A percentile compares a stretch with the other conserved stretches of the same genome.
Evolutionary conservation across 192 early-diverging fungal genomes (phyloP).

Genomic region (Haplosporangium gracile): DNA sequence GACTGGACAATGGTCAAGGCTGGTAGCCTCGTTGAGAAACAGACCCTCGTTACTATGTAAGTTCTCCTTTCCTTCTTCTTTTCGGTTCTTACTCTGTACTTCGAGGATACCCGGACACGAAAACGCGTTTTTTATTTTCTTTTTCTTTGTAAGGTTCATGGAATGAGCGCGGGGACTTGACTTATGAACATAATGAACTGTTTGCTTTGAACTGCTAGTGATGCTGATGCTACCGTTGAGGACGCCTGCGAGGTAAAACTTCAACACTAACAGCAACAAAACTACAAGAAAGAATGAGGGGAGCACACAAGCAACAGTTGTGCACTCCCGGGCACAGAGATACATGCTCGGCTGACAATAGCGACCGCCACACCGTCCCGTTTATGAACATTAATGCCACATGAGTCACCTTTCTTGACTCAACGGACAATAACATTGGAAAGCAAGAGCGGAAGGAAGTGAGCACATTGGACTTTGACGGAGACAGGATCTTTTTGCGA

Average conservation of each 20-base stretch:
- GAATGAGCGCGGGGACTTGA: background rate
- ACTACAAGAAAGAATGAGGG: background rate
- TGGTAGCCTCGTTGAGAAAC: conserved; percentile 68
- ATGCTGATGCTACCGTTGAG: conserved; percentile 71
- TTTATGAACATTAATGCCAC: no score
- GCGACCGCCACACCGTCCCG: no score
- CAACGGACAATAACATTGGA: no score
- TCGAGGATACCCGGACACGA: background rate
- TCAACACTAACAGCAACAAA: background rate
- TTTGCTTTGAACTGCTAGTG: conserved; percentile 48
- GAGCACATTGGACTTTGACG: no score
- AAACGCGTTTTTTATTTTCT: background rate
- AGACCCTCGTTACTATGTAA: conserved; percentile 77
- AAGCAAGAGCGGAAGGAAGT: no score
- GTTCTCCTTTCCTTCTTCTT: background rate
- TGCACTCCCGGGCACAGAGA: no score
- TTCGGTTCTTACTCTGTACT: background rate
- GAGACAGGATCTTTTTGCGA: no score
- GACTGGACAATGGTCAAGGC: conserved; percentile 80
- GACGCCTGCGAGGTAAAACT: conserved; percentile 73
- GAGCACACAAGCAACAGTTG: no score
- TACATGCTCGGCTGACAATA: no score
- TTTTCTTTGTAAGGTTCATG: background rate
- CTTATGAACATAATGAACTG: background rate
- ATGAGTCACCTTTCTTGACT: no score